These are phyloP conservation scores for Scenedesmus sp. DNA, from an alignment of 163 green algal genomes.

Conservation along the genomic window DNA sequence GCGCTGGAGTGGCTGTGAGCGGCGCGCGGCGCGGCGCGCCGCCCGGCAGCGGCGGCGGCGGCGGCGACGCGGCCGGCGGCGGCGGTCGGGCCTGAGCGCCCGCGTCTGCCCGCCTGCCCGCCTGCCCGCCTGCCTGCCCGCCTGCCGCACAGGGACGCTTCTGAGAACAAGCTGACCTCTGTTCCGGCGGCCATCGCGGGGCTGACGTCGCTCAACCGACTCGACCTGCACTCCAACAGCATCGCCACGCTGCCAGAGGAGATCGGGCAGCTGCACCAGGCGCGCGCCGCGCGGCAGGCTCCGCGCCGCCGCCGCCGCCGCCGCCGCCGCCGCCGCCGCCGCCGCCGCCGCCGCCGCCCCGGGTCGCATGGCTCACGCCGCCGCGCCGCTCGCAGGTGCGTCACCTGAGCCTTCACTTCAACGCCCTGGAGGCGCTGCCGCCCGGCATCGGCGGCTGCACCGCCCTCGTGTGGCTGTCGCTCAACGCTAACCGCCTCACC, in stretches of 20 bases:
- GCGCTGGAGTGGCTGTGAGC: conserved; percentile 62
- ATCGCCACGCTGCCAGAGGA: conserved; percentile 27
- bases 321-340: not conserved
- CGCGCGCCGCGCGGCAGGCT: not conserved
- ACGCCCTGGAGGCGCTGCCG: conserved; percentile 42
- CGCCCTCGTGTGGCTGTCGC: conserved; percentile 52
- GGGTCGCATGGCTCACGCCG: not conserved
- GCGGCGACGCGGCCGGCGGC: too few species aligned
- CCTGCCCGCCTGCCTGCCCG: too few species aligned
- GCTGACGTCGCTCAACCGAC: conserved; percentile 53
- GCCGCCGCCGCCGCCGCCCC: not conserved
- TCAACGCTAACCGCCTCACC: conserved; percentile 51
- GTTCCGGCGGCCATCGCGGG: conserved; percentile 53
- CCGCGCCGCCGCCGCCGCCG: not conserved
- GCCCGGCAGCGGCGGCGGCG: too few species aligned
- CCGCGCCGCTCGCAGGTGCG: conserved; percentile 54
- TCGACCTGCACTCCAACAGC: conserved; percentile 70
- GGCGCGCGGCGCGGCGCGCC: too few species aligned
- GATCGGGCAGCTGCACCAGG: conserved; percentile 16
- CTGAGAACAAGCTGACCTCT: conserved; percentile 53
- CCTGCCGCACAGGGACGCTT: conserved; percentile 47
- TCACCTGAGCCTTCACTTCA: conserved; percentile 70
- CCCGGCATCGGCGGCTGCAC: conserved; percentile 32
- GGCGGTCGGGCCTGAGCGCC: too few species aligned
- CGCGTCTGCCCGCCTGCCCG: not conserved